A percentile compares a stretch with the other conserved stretches of the same genome.
Conservation (phyloP, 805 yeast species). For the Yamadazyma sp. region DNA sequence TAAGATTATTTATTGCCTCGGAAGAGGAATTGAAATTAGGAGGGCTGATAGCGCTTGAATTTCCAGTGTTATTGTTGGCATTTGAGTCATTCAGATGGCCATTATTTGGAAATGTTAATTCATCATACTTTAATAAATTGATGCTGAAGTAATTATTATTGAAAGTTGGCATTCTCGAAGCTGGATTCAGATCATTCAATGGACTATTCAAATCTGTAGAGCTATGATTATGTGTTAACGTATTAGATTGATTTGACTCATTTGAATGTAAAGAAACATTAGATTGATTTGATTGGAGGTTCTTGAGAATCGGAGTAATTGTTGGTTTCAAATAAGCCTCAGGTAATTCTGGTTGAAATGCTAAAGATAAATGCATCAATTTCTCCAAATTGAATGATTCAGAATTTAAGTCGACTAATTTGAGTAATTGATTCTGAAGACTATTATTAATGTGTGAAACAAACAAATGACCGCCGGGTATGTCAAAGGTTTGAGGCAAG, state of each 20-base stretch:
- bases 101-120: constrained; percentile 13
- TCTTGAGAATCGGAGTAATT: not conserved
- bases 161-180: constrained; percentile 29
- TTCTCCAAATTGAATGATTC: constrained; percentile 48
- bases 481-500: constrained; percentile 9
- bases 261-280: constrained; percentile 23
- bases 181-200: constrained; percentile 11
- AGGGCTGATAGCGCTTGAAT: not conserved
- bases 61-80: not conserved
- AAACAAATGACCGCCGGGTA: constrained; percentile 3
- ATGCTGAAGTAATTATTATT: constrained; percentile 35
- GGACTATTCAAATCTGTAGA: not conserved
- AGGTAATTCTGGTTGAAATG: constrained; percentile 57
- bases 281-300: constrained; percentile 11
- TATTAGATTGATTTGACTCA: constrained; percentile 19
- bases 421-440: constrained; percentile 39
- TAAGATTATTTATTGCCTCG: too few species aligned
- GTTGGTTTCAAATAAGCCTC: constrained; percentile 30
- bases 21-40: constrained; percentile 1
- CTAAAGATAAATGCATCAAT: constrained; percentile 63
- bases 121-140: constrained; percentile 33
- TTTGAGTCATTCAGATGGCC: not conserved
- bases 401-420: constrained; percentile 41
- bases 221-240: constrained; percentile 1
- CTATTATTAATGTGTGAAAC: constrained; percentile 11